phyloP scores from a whole-genome alignment of 23 red algal genomes.

The Chondrus crispus region DNA sequence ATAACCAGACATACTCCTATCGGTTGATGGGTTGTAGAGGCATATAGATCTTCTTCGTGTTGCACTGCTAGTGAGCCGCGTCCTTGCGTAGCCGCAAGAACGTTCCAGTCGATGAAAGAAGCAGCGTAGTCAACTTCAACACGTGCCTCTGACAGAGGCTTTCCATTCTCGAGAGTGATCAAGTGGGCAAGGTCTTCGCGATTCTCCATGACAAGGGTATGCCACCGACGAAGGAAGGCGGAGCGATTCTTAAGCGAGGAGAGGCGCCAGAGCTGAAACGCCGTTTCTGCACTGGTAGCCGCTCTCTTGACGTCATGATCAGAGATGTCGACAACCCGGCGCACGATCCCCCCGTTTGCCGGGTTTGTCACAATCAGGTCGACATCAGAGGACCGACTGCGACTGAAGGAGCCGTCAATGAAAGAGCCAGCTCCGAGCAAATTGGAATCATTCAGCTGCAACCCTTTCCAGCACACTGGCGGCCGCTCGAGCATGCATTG shows the following conservation, averaged over 20 bases:
- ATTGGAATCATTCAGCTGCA: no score
- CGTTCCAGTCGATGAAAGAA: constrained; percentile 78
- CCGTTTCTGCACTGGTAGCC: constrained; percentile 9
- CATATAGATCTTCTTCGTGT: not conserved
- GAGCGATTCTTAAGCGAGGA: constrained; percentile 47
- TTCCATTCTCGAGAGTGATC: constrained; percentile 89
- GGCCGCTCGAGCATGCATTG: no score
- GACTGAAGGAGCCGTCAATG: no score
- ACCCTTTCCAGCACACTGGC: no score
- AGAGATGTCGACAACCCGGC: constrained; percentile 26
- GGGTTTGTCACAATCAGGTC: constrained; percentile 47
- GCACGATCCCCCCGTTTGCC: constrained; percentile 9
- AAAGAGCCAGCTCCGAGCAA: no score
- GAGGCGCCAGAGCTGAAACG: constrained; percentile 51
- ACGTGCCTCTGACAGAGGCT: constrained; percentile 78
- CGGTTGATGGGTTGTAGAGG: constrained; percentile 56
- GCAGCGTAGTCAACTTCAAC: constrained; percentile 83
- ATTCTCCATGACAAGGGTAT: constrained; percentile 49
- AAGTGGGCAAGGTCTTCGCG: constrained; percentile 66
- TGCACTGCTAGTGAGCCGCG: constrained; percentile 27
- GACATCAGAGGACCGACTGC: no score
- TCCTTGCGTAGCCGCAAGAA: constrained; percentile 42
- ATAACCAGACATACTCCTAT: constrained; percentile 78
- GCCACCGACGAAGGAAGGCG: constrained; percentile 38
- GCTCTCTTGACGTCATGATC: constrained; percentile 17